These are phyloP conservation scores for Boletus bicolor DNA, from an alignment of 768 basidiomycete species.

Conservation along the genomic window DNA sequence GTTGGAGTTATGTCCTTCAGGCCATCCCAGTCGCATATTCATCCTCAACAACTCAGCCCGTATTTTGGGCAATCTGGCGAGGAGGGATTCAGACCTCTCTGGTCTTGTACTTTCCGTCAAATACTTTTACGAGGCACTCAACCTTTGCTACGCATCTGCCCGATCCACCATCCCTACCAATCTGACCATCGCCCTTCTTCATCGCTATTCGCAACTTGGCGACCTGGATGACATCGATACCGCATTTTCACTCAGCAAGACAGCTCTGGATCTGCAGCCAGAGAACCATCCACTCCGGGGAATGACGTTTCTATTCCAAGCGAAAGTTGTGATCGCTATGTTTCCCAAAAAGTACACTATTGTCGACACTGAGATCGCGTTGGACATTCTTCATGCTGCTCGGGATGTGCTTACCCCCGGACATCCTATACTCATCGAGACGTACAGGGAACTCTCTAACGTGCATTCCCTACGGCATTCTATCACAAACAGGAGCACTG, in stretches of 20 bases:
- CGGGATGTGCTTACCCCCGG: constrained; percentile 1
- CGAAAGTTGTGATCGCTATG: constrained; percentile 14
- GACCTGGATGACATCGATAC: constrained; percentile 20
- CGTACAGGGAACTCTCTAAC: constrained; percentile 11
- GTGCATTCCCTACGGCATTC: constrained; percentile 10
- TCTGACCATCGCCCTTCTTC: constrained; percentile 5
- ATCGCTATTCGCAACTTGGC: constrained; percentile 3
- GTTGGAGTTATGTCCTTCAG: constrained; percentile 7
- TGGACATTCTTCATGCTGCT: constrained; percentile 16
- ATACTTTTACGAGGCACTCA: constrained; percentile 20
- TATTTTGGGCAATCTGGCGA: constrained; percentile 11
- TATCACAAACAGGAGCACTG: constrained; percentile 4
- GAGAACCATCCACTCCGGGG: constrained; percentile 15
- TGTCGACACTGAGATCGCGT: constrained; percentile 16
- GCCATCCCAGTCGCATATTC: not conserved
- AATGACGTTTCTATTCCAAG: constrained; percentile 18
- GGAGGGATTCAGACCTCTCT: not conserved
- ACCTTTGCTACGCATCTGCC: constrained; percentile 6
- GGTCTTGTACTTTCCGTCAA: constrained; percentile 18
- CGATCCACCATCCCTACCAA: constrained; percentile 10
- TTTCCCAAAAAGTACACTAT: constrained; percentile 2
- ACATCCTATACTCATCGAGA: constrained; percentile 12
- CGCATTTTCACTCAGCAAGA: constrained; percentile 17
- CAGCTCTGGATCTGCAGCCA: constrained; percentile 10
- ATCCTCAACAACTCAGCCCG: constrained; percentile 17